Conservation (phyloP, 2,329 filamentous ascomycete species). For the Aspergillus cejpii region DNA sequence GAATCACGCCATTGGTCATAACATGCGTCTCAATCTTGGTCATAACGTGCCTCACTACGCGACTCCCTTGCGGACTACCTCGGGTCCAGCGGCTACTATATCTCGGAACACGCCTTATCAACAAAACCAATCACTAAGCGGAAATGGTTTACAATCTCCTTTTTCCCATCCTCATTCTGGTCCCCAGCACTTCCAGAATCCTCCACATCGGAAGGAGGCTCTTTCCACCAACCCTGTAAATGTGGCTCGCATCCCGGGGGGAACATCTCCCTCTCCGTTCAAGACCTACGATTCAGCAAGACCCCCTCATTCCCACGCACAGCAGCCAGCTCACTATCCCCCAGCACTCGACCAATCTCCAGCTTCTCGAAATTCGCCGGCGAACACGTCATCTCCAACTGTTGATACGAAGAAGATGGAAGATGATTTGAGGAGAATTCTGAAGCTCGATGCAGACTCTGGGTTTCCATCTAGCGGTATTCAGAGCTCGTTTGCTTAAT, state of each 20-base stretch:
- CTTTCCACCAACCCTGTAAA: conserved; percentile 19
- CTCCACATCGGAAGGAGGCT: conserved; percentile 29
- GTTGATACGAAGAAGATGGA: conserved; percentile 43
- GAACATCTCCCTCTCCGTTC: conserved; percentile 19
- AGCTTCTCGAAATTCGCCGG: conserved; percentile 18
- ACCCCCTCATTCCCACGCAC: conserved; percentile 9
- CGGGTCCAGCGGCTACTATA: conserved; percentile 28
- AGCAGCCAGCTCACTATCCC: conserved; percentile 17
- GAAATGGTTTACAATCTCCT: conserved; percentile 18
- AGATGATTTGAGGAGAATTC: conserved; percentile 43
- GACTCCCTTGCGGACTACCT: conserved; percentile 29
- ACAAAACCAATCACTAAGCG: conserved; percentile 13
- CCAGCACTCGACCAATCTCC: conserved; percentile 20
- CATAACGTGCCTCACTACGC: conserved; percentile 26
- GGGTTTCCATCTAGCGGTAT: conserved; percentile 26
- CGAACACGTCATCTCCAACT: conserved; percentile 23
- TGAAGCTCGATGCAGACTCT: conserved; percentile 39
- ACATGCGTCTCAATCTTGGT: conserved; percentile 13
- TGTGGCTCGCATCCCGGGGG: conserved; percentile 6
- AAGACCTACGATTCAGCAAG: conserved; percentile 19
- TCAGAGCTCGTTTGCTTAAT: conserved; percentile 31
- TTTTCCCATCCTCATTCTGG: conserved; percentile 20
- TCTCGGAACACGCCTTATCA: conserved; percentile 14
- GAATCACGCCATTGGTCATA: conserved; percentile 15
- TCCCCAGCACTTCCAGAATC: conserved; percentile 23